Conservation (phyloP, 2,329 filamentous ascomycete genomes). For the Botrytis porri region DNA sequence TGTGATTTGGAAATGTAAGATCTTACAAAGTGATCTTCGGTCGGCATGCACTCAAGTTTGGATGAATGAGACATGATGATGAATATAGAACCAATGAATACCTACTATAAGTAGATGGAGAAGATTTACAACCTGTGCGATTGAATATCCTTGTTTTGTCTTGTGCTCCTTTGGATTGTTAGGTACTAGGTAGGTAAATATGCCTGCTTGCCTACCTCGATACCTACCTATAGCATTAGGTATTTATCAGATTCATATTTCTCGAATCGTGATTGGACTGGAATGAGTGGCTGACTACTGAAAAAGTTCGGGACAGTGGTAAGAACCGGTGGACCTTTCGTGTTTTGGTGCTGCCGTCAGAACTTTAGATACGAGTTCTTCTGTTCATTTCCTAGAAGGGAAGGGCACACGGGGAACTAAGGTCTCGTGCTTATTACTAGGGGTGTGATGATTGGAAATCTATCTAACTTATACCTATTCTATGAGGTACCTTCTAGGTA, state of each 20-base stretch:
- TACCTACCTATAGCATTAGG: no score
- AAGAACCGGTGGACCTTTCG: background rate
- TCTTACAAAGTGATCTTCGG: no score
- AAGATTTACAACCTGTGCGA: background rate
- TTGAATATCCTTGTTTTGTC: background rate
- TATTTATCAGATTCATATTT: no score
- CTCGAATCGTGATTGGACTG: no score
- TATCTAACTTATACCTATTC: no score
- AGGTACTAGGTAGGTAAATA: no score
- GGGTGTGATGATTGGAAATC: no score
- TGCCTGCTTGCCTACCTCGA: no score
- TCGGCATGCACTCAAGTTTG: background rate
- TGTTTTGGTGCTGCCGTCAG: background rate
- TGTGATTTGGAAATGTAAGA: background rate
- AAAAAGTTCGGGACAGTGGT: background rate
- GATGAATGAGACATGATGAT: background rate
- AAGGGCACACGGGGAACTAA: no score
- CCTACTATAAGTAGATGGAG: no score
- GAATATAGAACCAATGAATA: background rate
- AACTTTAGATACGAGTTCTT: background rate
- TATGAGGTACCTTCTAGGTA: no score
- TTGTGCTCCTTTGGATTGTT: background rate
- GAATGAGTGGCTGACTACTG: no score
- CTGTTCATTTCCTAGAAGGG: background rate
- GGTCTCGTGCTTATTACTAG: background rate